These are phyloP conservation scores for Leishmania martiniquensis DNA, from an alignment of 208 protist species.

Conservation along the genomic window DNA sequence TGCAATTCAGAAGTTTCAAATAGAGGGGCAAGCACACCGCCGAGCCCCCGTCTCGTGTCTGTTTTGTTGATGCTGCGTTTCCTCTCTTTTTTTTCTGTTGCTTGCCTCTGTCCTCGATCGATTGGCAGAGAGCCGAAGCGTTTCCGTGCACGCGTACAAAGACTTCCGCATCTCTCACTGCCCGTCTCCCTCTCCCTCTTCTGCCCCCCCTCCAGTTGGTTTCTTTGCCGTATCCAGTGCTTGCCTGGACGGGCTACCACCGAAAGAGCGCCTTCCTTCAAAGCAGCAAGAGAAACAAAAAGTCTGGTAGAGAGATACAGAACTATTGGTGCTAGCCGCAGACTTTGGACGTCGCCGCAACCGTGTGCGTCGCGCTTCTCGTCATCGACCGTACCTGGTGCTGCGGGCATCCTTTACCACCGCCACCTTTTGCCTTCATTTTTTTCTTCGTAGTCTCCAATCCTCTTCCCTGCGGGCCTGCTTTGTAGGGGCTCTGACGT, in stretches of 20 bases:
- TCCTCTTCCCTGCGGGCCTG: not conserved
- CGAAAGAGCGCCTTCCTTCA: not conserved
- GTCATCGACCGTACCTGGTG: not conserved
- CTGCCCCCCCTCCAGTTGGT: not conserved
- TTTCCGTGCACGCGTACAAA: not conserved
- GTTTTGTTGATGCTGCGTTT: not conserved
- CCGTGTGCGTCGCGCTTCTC: not conserved
- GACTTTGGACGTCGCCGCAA: not conserved
- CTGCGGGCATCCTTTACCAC: not conserved
- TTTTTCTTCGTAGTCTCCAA: not conserved
- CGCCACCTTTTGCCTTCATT: not conserved
- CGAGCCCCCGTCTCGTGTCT: not conserved
- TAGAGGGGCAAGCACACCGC: not conserved
- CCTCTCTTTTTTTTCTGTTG: not conserved
- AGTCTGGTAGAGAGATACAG: not conserved
- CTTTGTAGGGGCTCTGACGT: not conserved
- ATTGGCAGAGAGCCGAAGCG: not conserved
- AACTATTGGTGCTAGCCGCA: not conserved
- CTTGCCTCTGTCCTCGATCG: not conserved
- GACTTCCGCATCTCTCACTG: not conserved
- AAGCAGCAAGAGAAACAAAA: not conserved
- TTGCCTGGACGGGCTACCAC: not conserved
- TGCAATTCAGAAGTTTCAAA: not conserved
- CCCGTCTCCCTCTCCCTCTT: not conserved
- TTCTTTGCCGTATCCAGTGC: not conserved